Percentiles rank a stretch among this genome's conserved stretches.
Conservation (phyloP, 441 rosid genomes). For the Rhodomyrtus psidioides region DNA sequence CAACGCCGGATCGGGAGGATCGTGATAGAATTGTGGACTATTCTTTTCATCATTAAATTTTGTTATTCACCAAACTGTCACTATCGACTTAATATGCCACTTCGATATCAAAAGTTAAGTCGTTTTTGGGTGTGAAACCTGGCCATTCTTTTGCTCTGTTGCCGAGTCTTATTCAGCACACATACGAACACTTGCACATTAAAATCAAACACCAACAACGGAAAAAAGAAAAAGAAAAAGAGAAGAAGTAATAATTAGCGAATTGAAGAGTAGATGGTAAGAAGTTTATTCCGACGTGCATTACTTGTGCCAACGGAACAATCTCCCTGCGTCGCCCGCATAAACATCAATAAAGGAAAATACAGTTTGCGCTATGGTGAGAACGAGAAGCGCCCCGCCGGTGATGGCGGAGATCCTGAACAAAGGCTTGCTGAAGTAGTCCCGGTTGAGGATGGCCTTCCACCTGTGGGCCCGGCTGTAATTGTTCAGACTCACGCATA, state of each 20-base stretch:
- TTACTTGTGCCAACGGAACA: neutral
- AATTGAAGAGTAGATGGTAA: neutral
- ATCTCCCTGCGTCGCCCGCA: neutral
- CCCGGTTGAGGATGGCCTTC: neutral
- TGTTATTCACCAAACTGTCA: too few relatives aligned
- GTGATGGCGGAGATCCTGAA: neutral
- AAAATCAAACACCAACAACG: too few relatives aligned
- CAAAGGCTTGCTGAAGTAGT: neutral
- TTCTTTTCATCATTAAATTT: too few relatives aligned
- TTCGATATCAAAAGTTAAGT: too few relatives aligned
- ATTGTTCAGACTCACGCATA: neutral
- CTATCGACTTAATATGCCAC: too few relatives aligned
- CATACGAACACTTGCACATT: too few relatives aligned
- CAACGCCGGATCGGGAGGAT: too few relatives aligned
- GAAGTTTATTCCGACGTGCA: neutral
- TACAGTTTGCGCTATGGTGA: neutral
- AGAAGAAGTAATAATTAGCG: neutral
- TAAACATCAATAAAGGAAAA: neutral
- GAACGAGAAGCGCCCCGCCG: neutral
- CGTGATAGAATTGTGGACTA: too few relatives aligned
- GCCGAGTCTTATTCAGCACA: too few relatives aligned
- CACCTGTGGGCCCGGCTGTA: neutral
- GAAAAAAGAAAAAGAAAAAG: neutral
- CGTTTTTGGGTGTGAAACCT: too few relatives aligned
- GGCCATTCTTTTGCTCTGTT: too few relatives aligned